Base-by-base conservation (phyloP, 2,329 filamentous ascomycete species). In the Emergomyces orientalis region DNA sequence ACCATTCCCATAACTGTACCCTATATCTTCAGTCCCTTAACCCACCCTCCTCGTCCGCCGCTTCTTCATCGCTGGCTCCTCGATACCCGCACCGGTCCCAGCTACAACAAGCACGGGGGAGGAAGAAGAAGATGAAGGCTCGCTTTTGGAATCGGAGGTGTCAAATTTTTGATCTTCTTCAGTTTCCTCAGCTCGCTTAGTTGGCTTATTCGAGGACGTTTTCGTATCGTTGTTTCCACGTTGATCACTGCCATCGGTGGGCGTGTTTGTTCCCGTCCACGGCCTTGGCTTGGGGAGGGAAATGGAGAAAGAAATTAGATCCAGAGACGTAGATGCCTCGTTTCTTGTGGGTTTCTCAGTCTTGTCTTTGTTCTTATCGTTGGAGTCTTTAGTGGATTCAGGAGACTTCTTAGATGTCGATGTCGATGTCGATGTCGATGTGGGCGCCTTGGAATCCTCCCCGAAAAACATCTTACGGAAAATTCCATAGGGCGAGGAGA, bases 341-440 rank as follows among this genome's bases (percentile, higher is more conserved):
- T 78, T 51, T 80, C 75, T 69, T 82, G 82, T 19, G 80, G 74
- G 64, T 81, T 82, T 58, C 14, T 80, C 79, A 9, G 61, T 61
- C 41, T 67, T 62, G 51, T 68, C 60, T 22, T 65, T 59, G 37
- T 63, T 41, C 17, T 64, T 54, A 7, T 54, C 30, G 5, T 25
- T 49, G 22, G n/a, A 2, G 30, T 32, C 51, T 11, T 52, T 30
- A 11, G 49, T 30, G 49, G 49, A 17, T 52, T 52, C 17, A 14
- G 52, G 17, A 37, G n/a, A 25, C 13, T 39, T 17, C 22, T 27
- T 41, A 41, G 32, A n/a, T 37, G 32, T 17, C 1, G 25, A 27
- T 25, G 25, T 25, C 9, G 25, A 27, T 51, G 25, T 25, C n/a
- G 30, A 19, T 32, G 17, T 5, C 6, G 8, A n/a, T 13, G 52